Evolutionary conservation across 2,329 filamentous ascomycete species (phyloP), one percentile per base, ranked within the genome.

Genomic region (Pleochaeta shiraiana): DNA sequence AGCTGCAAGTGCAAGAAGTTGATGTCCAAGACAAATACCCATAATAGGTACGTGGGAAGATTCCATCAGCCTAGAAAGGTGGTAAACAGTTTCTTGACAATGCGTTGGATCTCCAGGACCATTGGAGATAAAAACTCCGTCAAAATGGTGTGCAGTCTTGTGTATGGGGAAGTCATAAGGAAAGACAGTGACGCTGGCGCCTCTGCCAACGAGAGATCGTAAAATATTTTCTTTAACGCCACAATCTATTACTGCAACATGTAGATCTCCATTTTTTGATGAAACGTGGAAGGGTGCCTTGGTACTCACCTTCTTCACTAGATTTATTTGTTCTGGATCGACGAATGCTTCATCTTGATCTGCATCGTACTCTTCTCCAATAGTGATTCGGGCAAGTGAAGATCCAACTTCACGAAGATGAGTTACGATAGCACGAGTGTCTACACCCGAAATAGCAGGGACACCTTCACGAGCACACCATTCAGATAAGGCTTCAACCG

Each of bases 211-310:
- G 66, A 98, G 81, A 75, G 88, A 95, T 73, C 93, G 90, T 66
- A 98, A 85, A 72, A 98, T 98, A 79, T 98, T 98, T 83, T 98
- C 93, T 83, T 98, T 98, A 70, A 97, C 93, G 79, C 93, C 93
- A 73, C 93, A 98, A 77, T 98, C 93, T 74, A 98, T 87, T 70
- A 98, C 82, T 66, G 92, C 93, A 70, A 98, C 84, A 77, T 98
- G 93, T 74, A 89, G 86, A 72, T 87, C 84, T 68, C 92, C 90
- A 69, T 86, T 83, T 34, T 85, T 83, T 63, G 91, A 90, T 74
- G 88, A 87, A 69, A 97, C 87, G 72, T 97, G 90, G 79, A 97
- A 98, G 50, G 93, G 93, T 68, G 91, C 88, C 80, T 98, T 98
- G 76, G 93, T 98, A 80, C 88, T 95, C 70, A 98, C 93, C 72